Base-by-base conservation (phyloP, 768 basidiomycete genomes). In the Stropharia rugosoannulata region DNA sequence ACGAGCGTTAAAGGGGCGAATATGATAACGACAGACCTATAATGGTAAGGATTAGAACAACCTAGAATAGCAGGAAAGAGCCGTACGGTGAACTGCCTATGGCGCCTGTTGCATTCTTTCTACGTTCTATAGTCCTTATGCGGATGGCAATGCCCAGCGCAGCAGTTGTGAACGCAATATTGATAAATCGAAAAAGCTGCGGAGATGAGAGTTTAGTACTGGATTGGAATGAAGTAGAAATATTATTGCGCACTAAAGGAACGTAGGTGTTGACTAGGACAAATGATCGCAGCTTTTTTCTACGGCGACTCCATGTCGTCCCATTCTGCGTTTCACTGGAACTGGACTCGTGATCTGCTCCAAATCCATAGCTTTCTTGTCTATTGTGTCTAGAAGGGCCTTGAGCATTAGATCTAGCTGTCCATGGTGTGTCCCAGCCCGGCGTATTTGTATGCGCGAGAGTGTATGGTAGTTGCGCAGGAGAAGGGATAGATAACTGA, bases 61-160 rank as follows among this genome's bases (percentile, higher is more conserved):
- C 27, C 19, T 18, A 27, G 11, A 48, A n/a, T 35, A n/a, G 27
- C 52, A 43, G 2, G 32, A 35, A 44, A 36, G 32, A 27, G 46
- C 78, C 85, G 56, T 69, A 90, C 88, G 89, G 86, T 13, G 92
- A 94, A 62, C 87, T 87, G 43, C 94, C 94, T 25, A 95, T 77
- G 2, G 83, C 82, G 19, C 94, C 93, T 74, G 80, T 79, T 19
- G 82, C 73, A 48, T 73, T 59, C 61, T 78, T 68, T 0, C 66
- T 68, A 41, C 66, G 58, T 70, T 95, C 91, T 38, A 79, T 68
- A 9, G 70, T 62, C 46, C 90, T 85, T 64, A 94, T 90, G 37
- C 77, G 80, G 59, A 93, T 84, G 1, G 93, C 93, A 43, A 95
- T 75, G 3, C 81, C 93, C 43, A 95, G 81, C 2, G 90, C 88